These are phyloP conservation scores for Pyrenochaeta sp. DNA, from an alignment of 2,329 filamentous ascomycete species.

Conservation along the genomic window DNA sequence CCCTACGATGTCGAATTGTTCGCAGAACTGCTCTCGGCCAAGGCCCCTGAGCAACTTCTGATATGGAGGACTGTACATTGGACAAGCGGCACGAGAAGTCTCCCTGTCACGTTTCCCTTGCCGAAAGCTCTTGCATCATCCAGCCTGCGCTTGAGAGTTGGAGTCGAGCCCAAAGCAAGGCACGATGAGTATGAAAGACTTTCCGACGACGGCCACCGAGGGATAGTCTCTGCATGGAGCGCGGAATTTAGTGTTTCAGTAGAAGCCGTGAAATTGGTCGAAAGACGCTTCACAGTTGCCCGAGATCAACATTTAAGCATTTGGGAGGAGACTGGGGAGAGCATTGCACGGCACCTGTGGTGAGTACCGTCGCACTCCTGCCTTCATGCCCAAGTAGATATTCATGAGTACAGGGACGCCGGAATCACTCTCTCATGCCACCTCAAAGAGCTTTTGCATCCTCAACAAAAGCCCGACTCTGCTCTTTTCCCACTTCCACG, in stretches of 20 bases:
- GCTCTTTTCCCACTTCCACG: conserved; percentile 5
- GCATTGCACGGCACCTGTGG: conserved; percentile 76
- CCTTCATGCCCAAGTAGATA: not conserved
- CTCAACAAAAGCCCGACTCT: conserved; percentile 8
- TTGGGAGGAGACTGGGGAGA: conserved; percentile 75
- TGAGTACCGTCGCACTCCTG: conserved; percentile 44
- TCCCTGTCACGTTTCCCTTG: conserved; percentile 54
- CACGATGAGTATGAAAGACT: conserved; percentile 39
- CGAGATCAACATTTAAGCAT: conserved; percentile 56
- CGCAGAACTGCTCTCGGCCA: conserved; percentile 46
- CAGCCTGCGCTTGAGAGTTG: conserved; percentile 52
- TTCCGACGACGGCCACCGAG: conserved; percentile 42
- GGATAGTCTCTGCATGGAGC: conserved; percentile 67
- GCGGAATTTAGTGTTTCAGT: conserved; percentile 50
- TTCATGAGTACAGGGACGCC: conserved; percentile 58
- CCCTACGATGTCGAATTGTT: conserved; percentile 56
- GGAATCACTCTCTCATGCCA: conserved; percentile 65
- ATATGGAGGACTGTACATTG: conserved; percentile 55
- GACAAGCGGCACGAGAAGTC: conserved; percentile 52
- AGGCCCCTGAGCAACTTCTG: conserved; percentile 43
- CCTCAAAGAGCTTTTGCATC: conserved; percentile 54
- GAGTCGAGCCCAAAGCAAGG: conserved; percentile 33
- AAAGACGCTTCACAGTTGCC: conserved; percentile 60
- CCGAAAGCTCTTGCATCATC: conserved; percentile 48
- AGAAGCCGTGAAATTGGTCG: conserved; percentile 60